phyloP scores from a whole-genome alignment of 352 stramenopile species.

The Globisporangium abappressorium region DNA sequence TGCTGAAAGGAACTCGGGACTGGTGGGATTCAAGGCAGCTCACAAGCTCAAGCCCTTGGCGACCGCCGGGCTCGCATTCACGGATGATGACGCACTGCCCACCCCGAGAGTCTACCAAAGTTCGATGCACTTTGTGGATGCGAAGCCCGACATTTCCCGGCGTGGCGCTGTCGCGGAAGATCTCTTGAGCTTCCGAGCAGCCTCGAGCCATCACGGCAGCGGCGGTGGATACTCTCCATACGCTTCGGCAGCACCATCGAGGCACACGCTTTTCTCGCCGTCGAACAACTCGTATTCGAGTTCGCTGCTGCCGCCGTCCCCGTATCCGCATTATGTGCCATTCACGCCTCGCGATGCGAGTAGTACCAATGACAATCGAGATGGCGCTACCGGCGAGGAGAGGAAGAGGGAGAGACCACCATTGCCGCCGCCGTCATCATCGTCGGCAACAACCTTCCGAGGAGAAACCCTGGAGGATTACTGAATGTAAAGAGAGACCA shows the following conservation, averaged over 20 bases:
- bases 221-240: neutral
- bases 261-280: neutral
- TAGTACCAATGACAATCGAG: neutral
- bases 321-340: constrained; percentile 1
- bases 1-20: neutral
- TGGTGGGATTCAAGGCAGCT: neutral
- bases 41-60: constrained; percentile 7
- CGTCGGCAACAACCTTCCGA: neutral
- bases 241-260: neutral
- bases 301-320: neutral
- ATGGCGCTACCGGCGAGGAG: neutral
- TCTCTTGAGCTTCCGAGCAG: constrained; percentile 8
- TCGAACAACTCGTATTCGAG: neutral
- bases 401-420: neutral
- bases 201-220: neutral
- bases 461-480: constrained; percentile 2
- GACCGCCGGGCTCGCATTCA: constrained; percentile 6
- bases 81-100: neutral
- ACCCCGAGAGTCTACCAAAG: neutral
- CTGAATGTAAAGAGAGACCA: neutral
- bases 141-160: constrained; percentile 6
- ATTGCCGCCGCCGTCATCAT: neutral
- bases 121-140: neutral
- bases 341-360: neutral
- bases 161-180: constrained; percentile 5